Conservation (phyloP, 495 filamentous ascomycete species). For the Lophiotrema nucula region DNA sequence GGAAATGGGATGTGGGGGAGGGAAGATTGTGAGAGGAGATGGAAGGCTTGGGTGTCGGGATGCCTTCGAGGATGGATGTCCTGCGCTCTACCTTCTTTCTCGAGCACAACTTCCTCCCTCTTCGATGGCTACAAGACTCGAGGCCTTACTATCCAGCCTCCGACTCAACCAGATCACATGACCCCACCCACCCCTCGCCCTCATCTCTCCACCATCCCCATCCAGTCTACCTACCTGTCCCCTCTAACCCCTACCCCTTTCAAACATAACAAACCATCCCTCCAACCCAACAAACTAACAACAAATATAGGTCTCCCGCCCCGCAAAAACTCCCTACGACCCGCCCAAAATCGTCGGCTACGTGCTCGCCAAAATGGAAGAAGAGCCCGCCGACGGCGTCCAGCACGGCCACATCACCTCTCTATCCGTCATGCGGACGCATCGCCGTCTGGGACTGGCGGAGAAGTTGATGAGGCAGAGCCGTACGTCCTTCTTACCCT, state of each 20-base stretch:
- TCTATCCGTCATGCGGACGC: conserved; percentile 94
- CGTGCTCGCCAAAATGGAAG: conserved; percentile 99
- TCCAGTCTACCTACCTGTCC: background rate
- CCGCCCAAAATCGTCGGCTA: conserved; percentile 99
- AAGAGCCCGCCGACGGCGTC: conserved; percentile 87
- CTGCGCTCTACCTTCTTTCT: background rate
- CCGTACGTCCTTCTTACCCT: conserved; percentile 73
- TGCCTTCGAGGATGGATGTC: too few relatives aligned
- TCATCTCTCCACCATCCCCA: too few relatives aligned
- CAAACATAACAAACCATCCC: conserved; percentile 3
- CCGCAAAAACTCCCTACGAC: conserved; percentile 73
- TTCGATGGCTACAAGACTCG: too few relatives aligned
- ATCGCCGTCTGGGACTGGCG: conserved; percentile 83
- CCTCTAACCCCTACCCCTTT: background rate
- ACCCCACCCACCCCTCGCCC: too few relatives aligned
- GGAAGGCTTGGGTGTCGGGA: too few relatives aligned
- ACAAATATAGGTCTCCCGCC: conserved; percentile 56
- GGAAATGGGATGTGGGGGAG: too few relatives aligned
- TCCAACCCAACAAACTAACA: conserved; percentile 1
- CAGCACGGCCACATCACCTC: conserved; percentile 96
- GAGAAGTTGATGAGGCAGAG: conserved; percentile 96
- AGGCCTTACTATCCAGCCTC: background rate
- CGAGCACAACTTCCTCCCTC: background rate
- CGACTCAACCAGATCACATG: too few relatives aligned
- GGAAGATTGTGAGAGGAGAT: too few relatives aligned